Percentiles rank a stretch among this genome's conserved stretches.
Conservation (phyloP, 2,329 filamentous ascomycete species). For the Talaromyces verruculosus region DNA sequence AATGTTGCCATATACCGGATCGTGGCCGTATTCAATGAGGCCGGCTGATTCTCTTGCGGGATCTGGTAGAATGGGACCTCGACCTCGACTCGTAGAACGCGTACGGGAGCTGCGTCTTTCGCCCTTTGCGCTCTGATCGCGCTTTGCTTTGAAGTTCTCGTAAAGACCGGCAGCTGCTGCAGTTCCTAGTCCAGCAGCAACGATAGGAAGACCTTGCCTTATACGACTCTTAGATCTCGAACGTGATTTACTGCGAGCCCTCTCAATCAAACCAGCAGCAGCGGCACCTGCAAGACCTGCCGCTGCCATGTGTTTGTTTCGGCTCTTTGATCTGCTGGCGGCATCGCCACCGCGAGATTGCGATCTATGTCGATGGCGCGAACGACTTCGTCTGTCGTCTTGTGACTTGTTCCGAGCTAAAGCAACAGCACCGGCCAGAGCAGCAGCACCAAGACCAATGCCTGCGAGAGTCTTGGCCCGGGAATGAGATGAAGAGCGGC, state of each 20-base stretch:
- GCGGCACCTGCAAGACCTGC: slow-evolving; percentile 63
- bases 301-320: slow-evolving; percentile 60
- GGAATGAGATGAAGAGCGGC: slow-evolving; percentile 50
- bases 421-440: slow-evolving; percentile 60
- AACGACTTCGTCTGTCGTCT: slow-evolving; percentile 51
- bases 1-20: slow-evolving; percentile 60
- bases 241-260: slow-evolving; percentile 58
- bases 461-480: slow-evolving; percentile 55
- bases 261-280: slow-evolving; percentile 61
- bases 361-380: slow-evolving; percentile 42
- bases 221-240: slow-evolving; percentile 57
- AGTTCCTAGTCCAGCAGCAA: slow-evolving; percentile 60
- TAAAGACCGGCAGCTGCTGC: slow-evolving; percentile 63
- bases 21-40: slow-evolving; percentile 64
- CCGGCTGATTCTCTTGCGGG: slow-evolving; percentile 46
- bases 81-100: slow-evolving; percentile 44
- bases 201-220: slow-evolving; percentile 58
- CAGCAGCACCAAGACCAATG: slow-evolving; percentile 55
- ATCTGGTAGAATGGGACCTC: slow-evolving; percentile 44
- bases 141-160: slow-evolving; percentile 62
- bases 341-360: slow-evolving; percentile 36
- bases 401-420: slow-evolving; percentile 56
- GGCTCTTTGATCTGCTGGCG: slow-evolving; percentile 29
- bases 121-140: slow-evolving; percentile 52
- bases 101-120: slow-evolving; percentile 31